Evolutionary conservation across 257 asterid genomes (phyloP), one percentile per base, ranked within the genome.

Genomic region (Henckelia pumila): DNA sequence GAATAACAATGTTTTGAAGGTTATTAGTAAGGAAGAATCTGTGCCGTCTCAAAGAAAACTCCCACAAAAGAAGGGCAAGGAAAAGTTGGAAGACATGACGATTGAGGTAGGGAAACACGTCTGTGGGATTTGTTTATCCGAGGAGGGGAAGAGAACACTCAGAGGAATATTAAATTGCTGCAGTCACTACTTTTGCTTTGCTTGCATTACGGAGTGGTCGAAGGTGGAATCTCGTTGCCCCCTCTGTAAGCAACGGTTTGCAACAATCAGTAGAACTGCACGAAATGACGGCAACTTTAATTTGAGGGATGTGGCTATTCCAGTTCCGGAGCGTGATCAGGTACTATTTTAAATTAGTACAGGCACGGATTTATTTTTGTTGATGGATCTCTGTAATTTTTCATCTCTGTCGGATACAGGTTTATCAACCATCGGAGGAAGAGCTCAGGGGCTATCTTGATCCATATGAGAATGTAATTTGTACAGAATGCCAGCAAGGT

Each of bases 171-270:
- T 92, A 68, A 83, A 83, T 78, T 92, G 95, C 69, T 92, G 98
- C 80, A 86, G 85, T 74, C 98, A 92, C 75, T 86, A 84, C 83
- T 92, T 89, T 56, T 92, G 98, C 79, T 92, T 89, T 77, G 82
- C 95, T 63, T 92, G 98, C 87, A 92, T 92, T 73, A 82, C 84
- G 89, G 98, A 87, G 74, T 92, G 98, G 98, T 89, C 98, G 24
- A 92, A 89, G 80, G 96, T 92, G 71, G 98, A 92, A 74, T 87
- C 98, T 5, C 91, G 96, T n/a, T 92, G 96, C 67, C 96, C 98
- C 17, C 82, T 89, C 32, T 92, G 97, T 86, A 92, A 92, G 80
- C 95, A 92, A 77, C 78, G 97, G 78, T 89, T 89, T 79, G 60
- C 76, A 63, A 83, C 85, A 44, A 92, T 92, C 73, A 79, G 86